Evolutionary conservation across 2,329 filamentous ascomycete genomes (phyloP).

Genomic region (Biscogniauxia marginata): DNA sequence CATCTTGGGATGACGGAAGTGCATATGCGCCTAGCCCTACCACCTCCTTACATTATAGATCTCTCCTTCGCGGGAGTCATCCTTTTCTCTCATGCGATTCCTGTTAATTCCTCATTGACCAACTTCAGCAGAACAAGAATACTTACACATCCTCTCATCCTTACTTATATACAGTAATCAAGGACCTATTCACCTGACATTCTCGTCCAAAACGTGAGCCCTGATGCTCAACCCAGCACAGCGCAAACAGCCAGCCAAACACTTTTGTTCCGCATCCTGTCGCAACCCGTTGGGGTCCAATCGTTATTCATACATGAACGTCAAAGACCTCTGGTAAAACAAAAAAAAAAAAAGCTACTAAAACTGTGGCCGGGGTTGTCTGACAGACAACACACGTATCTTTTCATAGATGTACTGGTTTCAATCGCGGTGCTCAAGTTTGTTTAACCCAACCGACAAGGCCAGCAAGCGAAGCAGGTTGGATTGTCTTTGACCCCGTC

Average conservation of each 20-base stretch:
- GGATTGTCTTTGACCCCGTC: neutral
- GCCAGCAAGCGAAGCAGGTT: neutral
- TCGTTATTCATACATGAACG: slow-evolving; percentile 7
- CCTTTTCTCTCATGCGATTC: neutral
- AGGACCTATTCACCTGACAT: neutral
- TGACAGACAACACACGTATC: slow-evolving; percentile 1
- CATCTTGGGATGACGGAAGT: neutral
- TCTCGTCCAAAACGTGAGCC: too few species aligned
- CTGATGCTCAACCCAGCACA: neutral
- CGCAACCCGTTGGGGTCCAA: slow-evolving; percentile 18
- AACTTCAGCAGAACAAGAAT: neutral
- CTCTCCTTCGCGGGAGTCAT: neutral
- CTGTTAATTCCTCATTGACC: neutral
- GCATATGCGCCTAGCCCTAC: neutral
- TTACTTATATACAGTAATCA: neutral
- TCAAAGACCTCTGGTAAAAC: slow-evolving; percentile 1
- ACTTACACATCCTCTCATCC: neutral
- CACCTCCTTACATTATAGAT: neutral
- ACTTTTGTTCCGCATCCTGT: slow-evolving; percentile 9
- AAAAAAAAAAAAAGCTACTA: slow-evolving; percentile 3
- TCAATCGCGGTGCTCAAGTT: neutral
- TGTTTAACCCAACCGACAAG: neutral
- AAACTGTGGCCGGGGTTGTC: slow-evolving; percentile 4
- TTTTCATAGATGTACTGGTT: neutral
- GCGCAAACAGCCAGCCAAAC: neutral